Conservation (phyloP, 2,329 filamentous ascomycete species). For the Sporothrix mexicana region DNA sequence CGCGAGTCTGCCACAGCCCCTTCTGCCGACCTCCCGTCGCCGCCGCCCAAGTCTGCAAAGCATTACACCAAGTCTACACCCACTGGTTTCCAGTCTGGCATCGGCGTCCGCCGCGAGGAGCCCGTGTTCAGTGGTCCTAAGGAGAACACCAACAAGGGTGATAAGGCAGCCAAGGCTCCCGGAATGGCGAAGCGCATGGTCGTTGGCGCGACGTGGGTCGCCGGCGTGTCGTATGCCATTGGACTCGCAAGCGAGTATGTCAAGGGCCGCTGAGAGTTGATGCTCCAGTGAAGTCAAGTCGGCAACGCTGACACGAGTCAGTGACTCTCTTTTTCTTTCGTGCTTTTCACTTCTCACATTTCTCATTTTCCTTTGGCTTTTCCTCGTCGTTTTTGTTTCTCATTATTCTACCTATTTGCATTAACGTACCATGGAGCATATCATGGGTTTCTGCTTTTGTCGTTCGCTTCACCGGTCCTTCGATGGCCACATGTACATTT, state of each 20-base stretch:
- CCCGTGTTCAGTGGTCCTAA: conserved; percentile 53
- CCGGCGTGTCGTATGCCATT: conserved; percentile 62
- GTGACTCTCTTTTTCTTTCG: conserved; percentile 22
- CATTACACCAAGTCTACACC: background rate
- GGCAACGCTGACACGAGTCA: background rate
- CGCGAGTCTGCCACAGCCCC: background rate
- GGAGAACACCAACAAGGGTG: conserved; percentile 19
- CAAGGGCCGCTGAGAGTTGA: conserved; percentile 42
- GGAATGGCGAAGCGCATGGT: conserved; percentile 55
- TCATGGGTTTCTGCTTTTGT: conserved; percentile 5
- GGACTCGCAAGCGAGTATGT: conserved; percentile 66
- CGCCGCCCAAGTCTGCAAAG: conserved; percentile 37
- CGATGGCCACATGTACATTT: background rate
- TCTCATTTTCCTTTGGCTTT: conserved; percentile 1
- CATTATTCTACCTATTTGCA: no score
- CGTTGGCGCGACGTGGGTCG: conserved; percentile 60
- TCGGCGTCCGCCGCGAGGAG: conserved; percentile 54
- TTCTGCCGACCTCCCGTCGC: conserved; percentile 34
- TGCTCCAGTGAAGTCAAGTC: conserved; percentile 29
- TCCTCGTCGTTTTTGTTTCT: background rate
- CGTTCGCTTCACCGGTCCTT: background rate
- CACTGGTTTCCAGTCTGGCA: conserved; percentile 48
- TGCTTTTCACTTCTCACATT: conserved; percentile 10
- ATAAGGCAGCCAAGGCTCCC: conserved; percentile 5
- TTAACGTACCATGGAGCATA: no score